Percentiles rank a stretch among this genome's conserved stretches.
Evolutionary conservation across 2,329 filamentous ascomycete genomes (phyloP).

Genomic region (Thielaviopsis populi): DNA sequence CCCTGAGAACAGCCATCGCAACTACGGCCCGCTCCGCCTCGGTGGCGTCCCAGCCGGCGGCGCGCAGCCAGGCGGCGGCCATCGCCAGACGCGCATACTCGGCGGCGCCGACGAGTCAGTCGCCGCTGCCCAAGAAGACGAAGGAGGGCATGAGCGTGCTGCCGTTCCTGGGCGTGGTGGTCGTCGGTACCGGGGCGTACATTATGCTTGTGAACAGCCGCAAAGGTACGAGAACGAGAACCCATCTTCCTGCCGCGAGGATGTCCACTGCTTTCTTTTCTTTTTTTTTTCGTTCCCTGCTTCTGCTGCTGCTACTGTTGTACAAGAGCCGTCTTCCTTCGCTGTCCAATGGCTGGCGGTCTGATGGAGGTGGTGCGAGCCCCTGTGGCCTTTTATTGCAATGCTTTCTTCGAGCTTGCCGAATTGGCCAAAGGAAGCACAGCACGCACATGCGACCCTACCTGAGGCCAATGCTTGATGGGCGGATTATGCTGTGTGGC

Average conservation of each 20-base stretch:
- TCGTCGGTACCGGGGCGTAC: conserved; percentile 28
- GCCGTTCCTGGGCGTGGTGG: conserved; percentile 14
- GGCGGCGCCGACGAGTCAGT: not conserved
- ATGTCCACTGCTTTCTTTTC: not conserved
- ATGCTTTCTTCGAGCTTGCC: not conserved
- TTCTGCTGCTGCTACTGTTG: not conserved
- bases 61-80: not conserved
- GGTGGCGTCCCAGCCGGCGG: not conserved
- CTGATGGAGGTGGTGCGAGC: no score
- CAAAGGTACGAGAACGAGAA: conserved; percentile 29
- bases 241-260: not conserved
- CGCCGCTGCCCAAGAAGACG: conserved; percentile 2
- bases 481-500: not conserved
- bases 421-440: not conserved
- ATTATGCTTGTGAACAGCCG: conserved; percentile 35
- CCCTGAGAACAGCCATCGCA: conserved; percentile 2
- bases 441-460: not conserved
- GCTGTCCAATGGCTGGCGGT: no score
- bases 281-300: no score
- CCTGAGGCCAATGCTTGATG: not conserved
- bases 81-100: conserved; percentile 17
- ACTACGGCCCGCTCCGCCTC: not conserved
- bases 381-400: not conserved
- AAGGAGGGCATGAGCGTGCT: conserved; percentile 15
- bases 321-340: no score